Evolutionary conservation across 345 rosid genomes (phyloP), one percentile per base, ranked within the genome.

Genomic region (Noccaea bulbosa): DNA sequence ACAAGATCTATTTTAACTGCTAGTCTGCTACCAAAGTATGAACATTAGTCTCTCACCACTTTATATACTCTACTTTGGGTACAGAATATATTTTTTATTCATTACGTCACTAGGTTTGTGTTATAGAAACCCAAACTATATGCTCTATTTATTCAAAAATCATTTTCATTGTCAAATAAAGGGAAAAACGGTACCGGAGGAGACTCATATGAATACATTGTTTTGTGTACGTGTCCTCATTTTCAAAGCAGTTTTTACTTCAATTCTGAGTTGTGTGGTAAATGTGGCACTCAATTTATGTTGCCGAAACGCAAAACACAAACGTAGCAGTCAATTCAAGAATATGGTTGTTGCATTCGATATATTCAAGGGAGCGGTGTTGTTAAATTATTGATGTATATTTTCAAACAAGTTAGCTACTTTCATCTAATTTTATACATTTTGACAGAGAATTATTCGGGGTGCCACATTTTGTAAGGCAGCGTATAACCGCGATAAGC

Each of bases 1-100:
- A 5, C 46, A 33, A 20, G 11, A 56, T 56, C 24, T 46, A 40
- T 16, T 10, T 39, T 40, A 66, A 65, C 49, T 50, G 11, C 49
- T 39, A 14, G 30, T 5, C 49, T 50, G 11, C 49, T 39, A 14
- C 40, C 8, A 11, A 52, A 8, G 46, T 43, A 24, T 55, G 48
- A 46, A 47, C 57, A 47, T 10, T 37, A 24, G 48, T 53, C 12
- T 69, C 48, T 46, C 49, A 69, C 48, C 17, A 14, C 30, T 27
- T 2, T 2, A 27, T 27, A 27, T 27, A 27, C 30, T 27, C 30
- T 27, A 27, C 4, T 27, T 27, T 27, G 2, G 3, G 3, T 27
- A 27, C 4, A 27, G 3, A 27, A 4, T 27, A 27, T 27, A 27
- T 27, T 20, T 20, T 20, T 20, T 2, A 4, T 27, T 27, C 30